Evolutionary conservation across 108 stramenopile species (phyloP).

Genomic region (Mediolabrus comicus): DNA sequence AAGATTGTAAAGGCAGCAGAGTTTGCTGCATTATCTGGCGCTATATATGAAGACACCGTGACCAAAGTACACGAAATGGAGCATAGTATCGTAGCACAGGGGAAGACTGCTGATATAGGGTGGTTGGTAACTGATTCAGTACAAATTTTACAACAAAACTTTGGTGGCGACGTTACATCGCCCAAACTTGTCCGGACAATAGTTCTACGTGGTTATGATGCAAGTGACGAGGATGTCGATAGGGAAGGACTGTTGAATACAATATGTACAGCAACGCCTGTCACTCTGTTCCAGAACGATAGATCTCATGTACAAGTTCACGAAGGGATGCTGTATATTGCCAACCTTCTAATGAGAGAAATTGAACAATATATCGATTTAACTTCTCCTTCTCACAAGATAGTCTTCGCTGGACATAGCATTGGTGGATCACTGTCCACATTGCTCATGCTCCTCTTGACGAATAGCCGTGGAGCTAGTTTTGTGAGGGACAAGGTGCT

Average conservation of each 20-base stretch:
- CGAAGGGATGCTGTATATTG: slow-evolving; percentile 64
- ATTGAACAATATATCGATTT: slow-evolving; percentile 63
- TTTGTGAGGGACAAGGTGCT: slow-evolving; percentile 42
- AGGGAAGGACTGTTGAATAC: slow-evolving; percentile 61
- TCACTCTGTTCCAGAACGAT: slow-evolving; percentile 22
- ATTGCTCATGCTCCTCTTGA: slow-evolving; percentile 55
- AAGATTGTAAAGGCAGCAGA: slow-evolving; percentile 50
- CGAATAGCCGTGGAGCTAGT: slow-evolving; percentile 50
- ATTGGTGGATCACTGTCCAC: slow-evolving; percentile 82
- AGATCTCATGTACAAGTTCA: slow-evolving; percentile 55
- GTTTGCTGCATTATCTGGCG: slow-evolving; percentile 66
- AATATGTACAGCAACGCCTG: slow-evolving; percentile 63
- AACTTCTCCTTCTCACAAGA: slow-evolving; percentile 56
- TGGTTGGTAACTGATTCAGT: slow-evolving; percentile 79
- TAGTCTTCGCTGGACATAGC: slow-evolving; percentile 81
- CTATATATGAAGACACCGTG: slow-evolving; percentile 66
- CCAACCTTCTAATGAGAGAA: slow-evolving; percentile 60
- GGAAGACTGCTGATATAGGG: slow-evolving; percentile 70
- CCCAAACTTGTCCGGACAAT: slow-evolving; percentile 61
- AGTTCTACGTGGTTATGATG: slow-evolving; percentile 87
- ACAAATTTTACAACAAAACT: slow-evolving; percentile 34
- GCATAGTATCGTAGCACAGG: slow-evolving; percentile 69
- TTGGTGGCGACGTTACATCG: slow-evolving; percentile 4
- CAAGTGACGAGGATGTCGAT: slow-evolving; percentile 80
- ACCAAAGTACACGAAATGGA: slow-evolving; percentile 42